These are phyloP conservation scores for Akebia trifoliata DNA, from an alignment of 164 flowering plant genomes.

Conservation along the genomic window DNA sequence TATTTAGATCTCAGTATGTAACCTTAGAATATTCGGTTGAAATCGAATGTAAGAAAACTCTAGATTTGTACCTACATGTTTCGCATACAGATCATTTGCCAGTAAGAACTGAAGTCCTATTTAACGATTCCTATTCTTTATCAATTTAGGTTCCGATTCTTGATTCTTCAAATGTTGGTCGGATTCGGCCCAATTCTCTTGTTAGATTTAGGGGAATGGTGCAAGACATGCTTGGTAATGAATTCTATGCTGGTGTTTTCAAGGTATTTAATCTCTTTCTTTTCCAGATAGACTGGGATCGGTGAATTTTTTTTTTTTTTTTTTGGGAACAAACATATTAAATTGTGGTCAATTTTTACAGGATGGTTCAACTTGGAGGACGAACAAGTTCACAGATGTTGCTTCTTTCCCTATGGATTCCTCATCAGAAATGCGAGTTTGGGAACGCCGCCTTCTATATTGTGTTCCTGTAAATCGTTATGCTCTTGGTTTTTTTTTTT, in stretches of 20 bases:
- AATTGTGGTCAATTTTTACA: conserved; percentile 16
- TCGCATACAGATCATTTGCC: no score
- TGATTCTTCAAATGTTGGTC: conserved; percentile 27
- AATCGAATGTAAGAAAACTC: no score
- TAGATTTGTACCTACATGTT: no score
- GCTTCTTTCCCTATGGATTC: conserved; percentile 46
- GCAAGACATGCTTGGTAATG: conserved; percentile 90
- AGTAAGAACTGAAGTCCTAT: no score
- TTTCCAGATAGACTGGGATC: not conserved
- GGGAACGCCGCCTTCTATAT: conserved; percentile 83
- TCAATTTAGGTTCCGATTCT: conserved; percentile 64
- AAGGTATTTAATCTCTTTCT: conserved; percentile 50
- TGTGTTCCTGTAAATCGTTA: conserved; percentile 68
- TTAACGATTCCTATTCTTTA: no score
- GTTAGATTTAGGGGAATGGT: conserved; percentile 89
- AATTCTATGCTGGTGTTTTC: conserved; percentile 78
- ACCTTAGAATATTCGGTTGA: no score
- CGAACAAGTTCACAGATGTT: conserved; percentile 70
- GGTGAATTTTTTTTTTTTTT: not conserved
- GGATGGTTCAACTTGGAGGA: conserved; percentile 79
- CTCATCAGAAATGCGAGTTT: conserved; percentile 48
- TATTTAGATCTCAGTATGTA: no score
- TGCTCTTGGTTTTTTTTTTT: not conserved
- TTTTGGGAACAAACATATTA: not conserved
- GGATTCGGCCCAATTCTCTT: conserved; percentile 60